phyloP scores from a whole-genome alignment of 129 eudicot species.

The Solidago caesia region DNA sequence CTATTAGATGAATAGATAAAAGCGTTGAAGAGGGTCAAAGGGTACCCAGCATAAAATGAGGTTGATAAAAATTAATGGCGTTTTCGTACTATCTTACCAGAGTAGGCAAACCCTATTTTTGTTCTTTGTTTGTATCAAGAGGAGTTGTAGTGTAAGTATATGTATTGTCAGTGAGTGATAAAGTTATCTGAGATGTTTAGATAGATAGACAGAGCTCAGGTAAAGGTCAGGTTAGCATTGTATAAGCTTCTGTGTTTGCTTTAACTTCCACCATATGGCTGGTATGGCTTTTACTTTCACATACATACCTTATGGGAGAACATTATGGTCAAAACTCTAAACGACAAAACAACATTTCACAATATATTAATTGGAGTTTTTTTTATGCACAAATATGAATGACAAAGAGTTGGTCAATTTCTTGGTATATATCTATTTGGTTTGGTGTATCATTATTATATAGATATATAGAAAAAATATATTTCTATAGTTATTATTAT shows the following conservation, averaged over 20 bases:
- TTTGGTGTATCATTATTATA: neutral
- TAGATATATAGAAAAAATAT: neutral
- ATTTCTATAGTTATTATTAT: too few species aligned
- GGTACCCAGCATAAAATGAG: constrained; percentile 12
- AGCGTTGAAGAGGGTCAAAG: constrained; percentile 1
- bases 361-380: neutral
- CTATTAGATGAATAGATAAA: neutral
- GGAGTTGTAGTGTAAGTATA: constrained; percentile 23
- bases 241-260: constrained; percentile 4
- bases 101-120: constrained; percentile 20
- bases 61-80: constrained; percentile 27
- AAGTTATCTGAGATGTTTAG: constrained; percentile 20
- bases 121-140: constrained; percentile 24
- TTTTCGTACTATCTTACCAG: constrained; percentile 17
- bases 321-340: neutral
- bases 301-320: neutral
- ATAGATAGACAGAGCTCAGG: constrained; percentile 27
- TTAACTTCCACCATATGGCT: constrained; percentile 1
- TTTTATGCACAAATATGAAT: neutral
- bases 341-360: neutral
- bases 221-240: constrained; percentile 8
- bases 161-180: constrained; percentile 27
- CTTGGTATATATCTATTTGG: neutral
- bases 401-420: neutral
- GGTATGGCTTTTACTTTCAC: constrained; percentile 12